These are phyloP conservation scores for Apiospora saccharicola DNA, from an alignment of 2,329 filamentous ascomycete genomes.

Conservation along the genomic window DNA sequence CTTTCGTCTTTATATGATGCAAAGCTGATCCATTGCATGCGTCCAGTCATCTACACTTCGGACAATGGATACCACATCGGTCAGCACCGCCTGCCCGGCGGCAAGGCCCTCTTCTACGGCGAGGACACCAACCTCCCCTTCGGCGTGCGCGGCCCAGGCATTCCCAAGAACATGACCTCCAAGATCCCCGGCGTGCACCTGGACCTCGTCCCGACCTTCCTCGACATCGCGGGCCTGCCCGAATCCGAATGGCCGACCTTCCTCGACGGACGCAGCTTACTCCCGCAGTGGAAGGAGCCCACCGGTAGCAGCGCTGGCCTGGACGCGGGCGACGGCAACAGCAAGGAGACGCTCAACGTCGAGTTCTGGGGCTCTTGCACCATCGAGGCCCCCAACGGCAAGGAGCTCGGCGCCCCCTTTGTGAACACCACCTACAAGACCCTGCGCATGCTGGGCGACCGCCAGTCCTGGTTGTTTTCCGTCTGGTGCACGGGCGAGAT, in stretches of 20 bases:
- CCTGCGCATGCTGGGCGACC: conserved; percentile 29
- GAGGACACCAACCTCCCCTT: conserved; percentile 67
- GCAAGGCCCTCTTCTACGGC: conserved; percentile 64
- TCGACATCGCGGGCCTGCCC: conserved; percentile 53
- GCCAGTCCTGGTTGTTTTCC: conserved; percentile 58
- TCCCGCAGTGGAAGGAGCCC: conserved; percentile 31
- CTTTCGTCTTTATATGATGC: background rate
- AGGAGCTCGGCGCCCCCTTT: background rate
- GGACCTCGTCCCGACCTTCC: conserved; percentile 68
- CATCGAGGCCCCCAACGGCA: background rate
- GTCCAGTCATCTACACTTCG: conserved; percentile 59
- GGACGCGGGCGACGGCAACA: background rate
- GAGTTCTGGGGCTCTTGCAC: conserved; percentile 52
- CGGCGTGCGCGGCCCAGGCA: conserved; percentile 61
- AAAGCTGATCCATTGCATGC: background rate
- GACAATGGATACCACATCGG: conserved; percentile 70
- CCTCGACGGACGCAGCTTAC: background rate
- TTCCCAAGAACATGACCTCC: conserved; percentile 45
- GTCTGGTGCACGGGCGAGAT: conserved; percentile 64
- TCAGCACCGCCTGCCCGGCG: conserved; percentile 64
- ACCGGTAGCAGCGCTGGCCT: conserved; percentile 49
- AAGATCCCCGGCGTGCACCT: conserved; percentile 53
- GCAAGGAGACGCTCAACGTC: conserved; percentile 54
- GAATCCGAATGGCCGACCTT: background rate
- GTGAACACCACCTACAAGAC: background rate